Evolutionary conservation across 1,284 basidiomycete species (phyloP).

Genomic region (Fomitopsis palustris): DNA sequence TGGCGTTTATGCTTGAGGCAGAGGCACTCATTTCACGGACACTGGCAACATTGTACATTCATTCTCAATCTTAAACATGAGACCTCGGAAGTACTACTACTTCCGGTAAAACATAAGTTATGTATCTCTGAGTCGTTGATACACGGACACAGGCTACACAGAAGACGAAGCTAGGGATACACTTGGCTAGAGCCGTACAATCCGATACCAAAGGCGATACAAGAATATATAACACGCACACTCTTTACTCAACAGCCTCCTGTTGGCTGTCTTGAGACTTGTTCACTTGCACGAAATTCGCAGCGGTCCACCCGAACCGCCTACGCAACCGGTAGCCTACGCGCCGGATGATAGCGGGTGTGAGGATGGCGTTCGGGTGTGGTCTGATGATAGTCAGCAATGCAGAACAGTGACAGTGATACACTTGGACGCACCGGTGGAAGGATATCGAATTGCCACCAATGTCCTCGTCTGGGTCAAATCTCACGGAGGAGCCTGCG

Average conservation of each 20-base stretch:
- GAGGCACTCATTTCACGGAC: too few relatives aligned
- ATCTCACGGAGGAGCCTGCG: not conserved
- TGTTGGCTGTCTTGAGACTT: not conserved
- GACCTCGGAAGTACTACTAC: too few relatives aligned
- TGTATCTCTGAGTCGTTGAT: not conserved
- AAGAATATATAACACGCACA: not conserved
- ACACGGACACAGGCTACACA: not conserved
- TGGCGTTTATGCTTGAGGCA: too few relatives aligned
- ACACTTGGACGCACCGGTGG: not conserved
- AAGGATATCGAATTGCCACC: not conserved
- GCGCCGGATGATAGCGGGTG: not conserved
- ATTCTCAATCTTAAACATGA: too few relatives aligned
- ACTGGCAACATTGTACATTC: too few relatives aligned
- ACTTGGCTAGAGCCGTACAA: slow-evolving; percentile 1
- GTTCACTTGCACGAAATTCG: slow-evolving; percentile 1
- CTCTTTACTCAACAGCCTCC: not conserved
- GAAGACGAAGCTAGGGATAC: slow-evolving; percentile 2
- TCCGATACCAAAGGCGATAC: not conserved
- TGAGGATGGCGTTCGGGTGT: not conserved
- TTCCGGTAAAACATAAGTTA: not conserved
- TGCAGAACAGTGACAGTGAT: not conserved
- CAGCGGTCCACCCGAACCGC: not conserved
- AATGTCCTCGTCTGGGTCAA: not conserved
- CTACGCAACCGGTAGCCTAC: not conserved
- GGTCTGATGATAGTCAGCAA: not conserved